These are phyloP conservation scores for Gracilaria gracilis DNA, from an alignment of 23 red algal genomes.

Conservation along the genomic window DNA sequence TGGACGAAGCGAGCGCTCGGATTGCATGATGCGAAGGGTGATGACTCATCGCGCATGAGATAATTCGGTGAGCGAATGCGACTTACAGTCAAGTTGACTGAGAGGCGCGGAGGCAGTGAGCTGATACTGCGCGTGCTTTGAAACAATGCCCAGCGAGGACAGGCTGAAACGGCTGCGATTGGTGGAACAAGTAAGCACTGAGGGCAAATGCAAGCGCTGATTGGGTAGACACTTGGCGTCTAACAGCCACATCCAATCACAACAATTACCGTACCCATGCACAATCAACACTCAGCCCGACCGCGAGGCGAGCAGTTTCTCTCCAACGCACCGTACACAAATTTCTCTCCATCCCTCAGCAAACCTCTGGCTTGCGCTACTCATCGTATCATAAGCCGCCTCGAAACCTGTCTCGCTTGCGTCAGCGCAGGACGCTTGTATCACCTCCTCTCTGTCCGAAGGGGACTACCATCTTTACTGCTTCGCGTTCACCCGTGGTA, in stretches of 20 bases:
- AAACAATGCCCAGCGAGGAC: neutral
- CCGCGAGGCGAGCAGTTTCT: neutral
- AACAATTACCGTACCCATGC: neutral
- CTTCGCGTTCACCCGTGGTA: neutral
- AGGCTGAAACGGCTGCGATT: neutral
- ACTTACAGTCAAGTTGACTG: constrained; percentile 17
- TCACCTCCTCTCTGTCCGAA: no score
- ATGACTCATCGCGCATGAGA: neutral
- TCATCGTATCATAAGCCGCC: neutral
- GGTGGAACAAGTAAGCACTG: neutral
- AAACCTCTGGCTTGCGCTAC: neutral
- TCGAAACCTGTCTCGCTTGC: neutral
- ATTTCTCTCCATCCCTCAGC: neutral
- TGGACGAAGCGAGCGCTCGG: no score
- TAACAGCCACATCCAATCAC: neutral
- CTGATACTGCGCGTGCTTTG: no score
- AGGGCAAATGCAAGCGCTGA: neutral
- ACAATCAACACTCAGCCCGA: constrained; percentile 1
- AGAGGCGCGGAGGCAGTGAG: neutral
- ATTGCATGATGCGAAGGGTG: no score
- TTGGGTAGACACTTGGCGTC: neutral
- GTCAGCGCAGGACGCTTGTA: neutral
- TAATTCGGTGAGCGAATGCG: neutral
- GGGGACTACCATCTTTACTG: neutral
- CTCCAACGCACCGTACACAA: neutral